These are phyloP conservation scores for Clonostachys byssicola DNA, from an alignment of 2,329 filamentous ascomycete species.

Conservation along the genomic window DNA sequence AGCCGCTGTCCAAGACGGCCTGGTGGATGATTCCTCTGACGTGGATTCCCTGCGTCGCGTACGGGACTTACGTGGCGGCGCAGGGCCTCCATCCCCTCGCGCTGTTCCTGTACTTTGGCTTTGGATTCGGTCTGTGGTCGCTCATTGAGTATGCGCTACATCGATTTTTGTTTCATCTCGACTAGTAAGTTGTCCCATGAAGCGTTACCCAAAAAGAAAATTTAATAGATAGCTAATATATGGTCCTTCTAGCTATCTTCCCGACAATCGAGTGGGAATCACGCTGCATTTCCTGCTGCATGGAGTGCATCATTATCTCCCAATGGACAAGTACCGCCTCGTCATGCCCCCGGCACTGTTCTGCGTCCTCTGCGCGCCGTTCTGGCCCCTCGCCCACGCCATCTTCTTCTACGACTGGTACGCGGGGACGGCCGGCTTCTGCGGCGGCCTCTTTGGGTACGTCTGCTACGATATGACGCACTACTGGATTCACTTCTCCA, in stretches of 20 bases:
- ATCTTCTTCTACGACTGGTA: slow-evolving; percentile 86
- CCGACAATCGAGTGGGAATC: slow-evolving; percentile 81
- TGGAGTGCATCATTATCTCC: slow-evolving; percentile 95
- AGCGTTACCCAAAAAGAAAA: neutral
- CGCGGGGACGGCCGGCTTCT: slow-evolving; percentile 73
- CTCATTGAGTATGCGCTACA: slow-evolving; percentile 87
- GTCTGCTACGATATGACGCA: slow-evolving; percentile 96
- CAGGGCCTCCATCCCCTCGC: slow-evolving; percentile 48
- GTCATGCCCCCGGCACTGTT: slow-evolving; percentile 97
- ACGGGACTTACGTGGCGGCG: slow-evolving; percentile 64
- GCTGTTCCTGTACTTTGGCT: slow-evolving; percentile 56
- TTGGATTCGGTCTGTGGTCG: slow-evolving; percentile 79
- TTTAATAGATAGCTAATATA: neutral
- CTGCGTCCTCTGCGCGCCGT: slow-evolving; percentile 74
- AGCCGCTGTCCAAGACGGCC: slow-evolving; percentile 87
- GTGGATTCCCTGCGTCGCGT: slow-evolving; percentile 77
- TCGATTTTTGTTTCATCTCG: slow-evolving; percentile 89
- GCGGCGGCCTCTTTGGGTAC: slow-evolving; percentile 92
- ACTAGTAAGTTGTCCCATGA: slow-evolving; percentile 60
- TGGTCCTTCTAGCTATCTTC: slow-evolving; percentile 62
- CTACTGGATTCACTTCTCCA: slow-evolving; percentile 96
- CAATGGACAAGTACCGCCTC: slow-evolving; percentile 95
- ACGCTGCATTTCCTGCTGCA: slow-evolving; percentile 91
- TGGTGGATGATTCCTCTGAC: slow-evolving; percentile 86
- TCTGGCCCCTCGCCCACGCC: slow-evolving; percentile 85